phyloP scores from a whole-genome alignment of 495 filamentous ascomycete species.

The Aspergillus taichungensis region DNA sequence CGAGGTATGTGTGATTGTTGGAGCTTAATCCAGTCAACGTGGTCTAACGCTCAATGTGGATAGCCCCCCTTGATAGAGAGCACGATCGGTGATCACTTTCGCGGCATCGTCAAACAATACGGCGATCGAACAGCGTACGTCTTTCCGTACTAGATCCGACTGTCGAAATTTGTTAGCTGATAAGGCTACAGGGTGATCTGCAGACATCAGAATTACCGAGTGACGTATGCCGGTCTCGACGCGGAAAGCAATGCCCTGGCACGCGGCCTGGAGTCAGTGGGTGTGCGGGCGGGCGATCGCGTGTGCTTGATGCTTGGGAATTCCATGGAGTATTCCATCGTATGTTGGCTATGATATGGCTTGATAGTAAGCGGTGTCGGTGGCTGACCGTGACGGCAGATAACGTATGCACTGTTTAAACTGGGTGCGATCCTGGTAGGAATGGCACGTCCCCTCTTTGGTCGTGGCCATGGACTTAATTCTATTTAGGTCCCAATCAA shows the following conservation, averaged over 20 bases:
- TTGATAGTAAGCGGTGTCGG: not conserved
- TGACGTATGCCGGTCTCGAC: slow-evolving; percentile 72
- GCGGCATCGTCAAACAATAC: slow-evolving; percentile 54
- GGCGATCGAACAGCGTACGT: slow-evolving; percentile 70
- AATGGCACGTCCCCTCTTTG: not conserved
- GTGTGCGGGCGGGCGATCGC: slow-evolving; percentile 75
- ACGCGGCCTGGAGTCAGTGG: slow-evolving; percentile 58
- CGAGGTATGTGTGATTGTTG: slow-evolving; percentile 20
- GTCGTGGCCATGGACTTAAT: not conserved
- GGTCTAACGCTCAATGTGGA: not conserved
- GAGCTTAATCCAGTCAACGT: too few species aligned
- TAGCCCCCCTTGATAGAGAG: slow-evolving; percentile 65
- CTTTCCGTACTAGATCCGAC: not conserved
- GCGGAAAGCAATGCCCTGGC: slow-evolving; percentile 68
- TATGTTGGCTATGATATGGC: slow-evolving; percentile 20
- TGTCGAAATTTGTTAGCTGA: not conserved
- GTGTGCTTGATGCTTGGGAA: slow-evolving; percentile 86
- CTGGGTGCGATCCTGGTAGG: slow-evolving; percentile 77
- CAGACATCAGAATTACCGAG: slow-evolving; percentile 49
- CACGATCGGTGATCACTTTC: slow-evolving; percentile 79
- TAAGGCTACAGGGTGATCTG: slow-evolving; percentile 49
- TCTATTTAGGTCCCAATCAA: slow-evolving; percentile 68
- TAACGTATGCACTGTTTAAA: slow-evolving; percentile 87
- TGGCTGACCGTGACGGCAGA: slow-evolving; percentile 20
- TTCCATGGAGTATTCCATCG: slow-evolving; percentile 68